phyloP scores from a whole-genome alignment of 106 monocot genomes.

The Acorus gramineus region DNA sequence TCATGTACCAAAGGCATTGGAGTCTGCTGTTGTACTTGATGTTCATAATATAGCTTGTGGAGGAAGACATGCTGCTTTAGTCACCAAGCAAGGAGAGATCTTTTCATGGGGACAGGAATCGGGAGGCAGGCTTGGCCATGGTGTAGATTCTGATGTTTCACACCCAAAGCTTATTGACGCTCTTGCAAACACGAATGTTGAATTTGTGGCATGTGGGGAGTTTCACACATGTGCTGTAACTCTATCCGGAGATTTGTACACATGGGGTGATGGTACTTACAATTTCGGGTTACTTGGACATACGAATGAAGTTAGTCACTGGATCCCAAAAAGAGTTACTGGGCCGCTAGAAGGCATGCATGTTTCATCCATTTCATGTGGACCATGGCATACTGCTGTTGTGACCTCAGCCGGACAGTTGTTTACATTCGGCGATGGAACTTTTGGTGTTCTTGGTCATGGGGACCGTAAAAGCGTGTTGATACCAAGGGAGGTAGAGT shows the following conservation, averaged over 20 bases:
- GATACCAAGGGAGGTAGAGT: constrained; percentile 63
- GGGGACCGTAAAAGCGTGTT: constrained; percentile 56
- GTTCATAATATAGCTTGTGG: constrained; percentile 87
- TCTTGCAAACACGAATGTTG: constrained; percentile 69
- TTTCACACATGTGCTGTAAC: constrained; percentile 77
- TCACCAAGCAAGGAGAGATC: constrained; percentile 93
- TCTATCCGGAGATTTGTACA: constrained; percentile 66
- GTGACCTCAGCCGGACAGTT: constrained; percentile 68
- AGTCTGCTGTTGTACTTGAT: constrained; percentile 94
- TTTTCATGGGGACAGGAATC: constrained; percentile 97
- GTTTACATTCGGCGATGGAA: constrained; percentile 80
- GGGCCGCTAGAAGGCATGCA: constrained; percentile 60
- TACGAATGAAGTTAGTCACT: constrained; percentile 56
- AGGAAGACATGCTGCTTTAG: constrained; percentile 70
- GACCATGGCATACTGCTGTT: constrained; percentile 80
- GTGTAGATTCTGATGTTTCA: constrained; percentile 78
- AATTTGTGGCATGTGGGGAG: constrained; percentile 88
- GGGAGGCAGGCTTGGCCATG: constrained; percentile 91
- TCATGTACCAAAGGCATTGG: constrained; percentile 75
- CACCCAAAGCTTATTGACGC: constrained; percentile 89
- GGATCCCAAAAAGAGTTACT: constrained; percentile 69
- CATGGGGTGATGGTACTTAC: constrained; percentile 72
- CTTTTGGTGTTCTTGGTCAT: constrained; percentile 84
- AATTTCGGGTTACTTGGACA: constrained; percentile 66
- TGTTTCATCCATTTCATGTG: constrained; percentile 73